Conservation (phyloP, 164 flowering plant genomes). For the Aristolochia contorta region DNA sequence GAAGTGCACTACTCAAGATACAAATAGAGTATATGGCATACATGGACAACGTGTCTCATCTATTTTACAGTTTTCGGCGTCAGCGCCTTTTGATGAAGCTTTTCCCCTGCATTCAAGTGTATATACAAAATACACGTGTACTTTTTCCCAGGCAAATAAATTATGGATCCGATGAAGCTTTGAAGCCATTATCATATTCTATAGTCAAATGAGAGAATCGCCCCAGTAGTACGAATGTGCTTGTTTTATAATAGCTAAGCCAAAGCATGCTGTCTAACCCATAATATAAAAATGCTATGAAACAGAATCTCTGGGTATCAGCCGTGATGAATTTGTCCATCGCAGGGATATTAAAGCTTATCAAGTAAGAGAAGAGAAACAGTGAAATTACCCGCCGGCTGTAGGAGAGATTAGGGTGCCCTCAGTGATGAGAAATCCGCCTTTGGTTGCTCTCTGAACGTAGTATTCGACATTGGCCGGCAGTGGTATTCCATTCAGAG, state of each 20-base stretch:
- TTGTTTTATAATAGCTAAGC: no score
- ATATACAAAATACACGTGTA: no score
- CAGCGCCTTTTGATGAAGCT: background rate
- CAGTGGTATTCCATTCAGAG: slow-evolving; percentile 26
- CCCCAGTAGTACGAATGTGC: no score
- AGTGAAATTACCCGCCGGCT: slow-evolving; percentile 41
- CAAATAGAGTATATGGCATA: no score
- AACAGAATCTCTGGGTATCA: background rate
- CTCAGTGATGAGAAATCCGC: slow-evolving; percentile 38
- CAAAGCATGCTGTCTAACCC: no score
- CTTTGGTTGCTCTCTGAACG: slow-evolving; percentile 30
- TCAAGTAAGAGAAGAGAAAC: background rate
- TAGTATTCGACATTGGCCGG: slow-evolving; percentile 28
- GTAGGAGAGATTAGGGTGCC: slow-evolving; percentile 32
- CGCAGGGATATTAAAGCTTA: background rate
- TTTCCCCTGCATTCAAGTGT: background rate
- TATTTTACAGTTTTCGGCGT: background rate
- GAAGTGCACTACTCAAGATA: no score
- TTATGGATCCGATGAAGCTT: no score
- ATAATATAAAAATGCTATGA: background rate
- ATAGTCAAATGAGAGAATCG: no score
- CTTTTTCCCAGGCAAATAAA: no score
- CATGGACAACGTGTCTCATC: no score
- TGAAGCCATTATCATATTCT: no score
- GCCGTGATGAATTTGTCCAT: background rate